A percentile compares a stretch with the other conserved stretches of the same genome.
Conservation (phyloP, 257 asterid genomes). For the Nicotiana otophora region DNA sequence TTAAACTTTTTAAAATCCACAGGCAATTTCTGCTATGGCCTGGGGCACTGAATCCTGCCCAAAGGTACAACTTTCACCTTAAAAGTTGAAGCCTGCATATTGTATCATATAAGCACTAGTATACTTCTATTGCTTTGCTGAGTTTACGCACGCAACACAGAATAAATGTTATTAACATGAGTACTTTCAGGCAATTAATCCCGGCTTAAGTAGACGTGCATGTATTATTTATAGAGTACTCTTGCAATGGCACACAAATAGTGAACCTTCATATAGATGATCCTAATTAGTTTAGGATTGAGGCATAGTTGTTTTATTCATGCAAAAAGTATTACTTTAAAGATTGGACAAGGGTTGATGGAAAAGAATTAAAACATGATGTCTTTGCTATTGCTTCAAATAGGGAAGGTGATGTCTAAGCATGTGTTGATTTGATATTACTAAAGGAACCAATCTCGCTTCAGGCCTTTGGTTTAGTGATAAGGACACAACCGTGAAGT, state of each 20-base stretch:
- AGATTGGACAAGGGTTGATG: neutral
- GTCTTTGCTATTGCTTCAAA: neutral
- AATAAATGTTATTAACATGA: neutral
- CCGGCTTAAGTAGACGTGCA: neutral
- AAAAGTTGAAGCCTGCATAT: neutral
- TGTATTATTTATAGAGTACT: neutral
- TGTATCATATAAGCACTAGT: neutral
- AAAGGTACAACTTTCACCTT: conserved; percentile 49
- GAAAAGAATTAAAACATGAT: neutral
- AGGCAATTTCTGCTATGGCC: conserved; percentile 99
- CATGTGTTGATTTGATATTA: neutral
- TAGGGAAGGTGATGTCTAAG: neutral
- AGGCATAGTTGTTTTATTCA: neutral
- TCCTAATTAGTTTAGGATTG: neutral
- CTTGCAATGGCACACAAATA: neutral
- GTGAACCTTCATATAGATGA: neutral
- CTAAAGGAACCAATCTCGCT: neutral
- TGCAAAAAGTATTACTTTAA: neutral
- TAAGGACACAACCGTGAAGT: neutral
- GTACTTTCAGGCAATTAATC: neutral
- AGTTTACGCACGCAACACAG: neutral
- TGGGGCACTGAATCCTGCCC: conserved; percentile 99
- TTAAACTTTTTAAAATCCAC: conserved; percentile 7
- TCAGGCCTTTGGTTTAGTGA: neutral
- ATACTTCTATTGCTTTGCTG: neutral